phyloP scores from a whole-genome alignment of 768 basidiomycete species.

The Aureoboletus auriporus region DNA sequence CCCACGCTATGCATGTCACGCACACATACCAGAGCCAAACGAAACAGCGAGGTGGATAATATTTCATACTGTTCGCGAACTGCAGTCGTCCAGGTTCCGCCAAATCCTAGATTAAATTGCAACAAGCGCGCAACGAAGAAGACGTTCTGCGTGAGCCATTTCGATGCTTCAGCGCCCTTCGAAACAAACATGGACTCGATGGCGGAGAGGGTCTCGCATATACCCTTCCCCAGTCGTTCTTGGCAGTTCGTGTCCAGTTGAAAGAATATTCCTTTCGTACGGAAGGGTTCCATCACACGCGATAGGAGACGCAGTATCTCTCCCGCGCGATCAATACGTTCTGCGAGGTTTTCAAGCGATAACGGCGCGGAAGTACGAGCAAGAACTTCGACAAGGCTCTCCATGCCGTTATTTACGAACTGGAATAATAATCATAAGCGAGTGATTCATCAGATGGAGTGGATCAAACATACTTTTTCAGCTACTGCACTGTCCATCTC shows the following conservation, averaged over 20 bases:
- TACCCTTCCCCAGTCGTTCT: constrained; percentile 49
- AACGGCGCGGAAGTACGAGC: constrained; percentile 26
- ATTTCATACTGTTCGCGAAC: constrained; percentile 43
- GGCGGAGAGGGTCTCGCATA: constrained; percentile 44
- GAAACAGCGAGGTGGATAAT: constrained; percentile 43
- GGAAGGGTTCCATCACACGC: constrained; percentile 63
- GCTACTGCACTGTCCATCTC: constrained; percentile 65
- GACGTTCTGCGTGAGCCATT: constrained; percentile 37
- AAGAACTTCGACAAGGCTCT: constrained; percentile 58
- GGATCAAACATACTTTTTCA: constrained; percentile 47
- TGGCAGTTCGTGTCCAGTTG: constrained; percentile 45
- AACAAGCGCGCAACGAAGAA: constrained; percentile 62
- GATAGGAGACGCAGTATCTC: constrained; percentile 69
- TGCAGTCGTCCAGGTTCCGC: constrained; percentile 49
- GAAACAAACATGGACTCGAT: constrained; percentile 35
- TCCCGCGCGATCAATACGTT: constrained; percentile 51
- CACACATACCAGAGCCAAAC: constrained; percentile 47
- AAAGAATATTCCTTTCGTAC: constrained; percentile 45
- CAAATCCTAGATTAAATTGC: constrained; percentile 71
- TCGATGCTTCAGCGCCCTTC: constrained; percentile 17
- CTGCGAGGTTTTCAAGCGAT: constrained; percentile 28
- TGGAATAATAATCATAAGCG: constrained; percentile 21
- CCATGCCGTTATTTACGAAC: constrained; percentile 76
- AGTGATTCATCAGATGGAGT: neutral
- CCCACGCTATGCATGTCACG: neutral